These are phyloP conservation scores for Perkinsus chesapeaki DNA, from an alignment of 169 alveolate species.

Conservation along the genomic window DNA sequence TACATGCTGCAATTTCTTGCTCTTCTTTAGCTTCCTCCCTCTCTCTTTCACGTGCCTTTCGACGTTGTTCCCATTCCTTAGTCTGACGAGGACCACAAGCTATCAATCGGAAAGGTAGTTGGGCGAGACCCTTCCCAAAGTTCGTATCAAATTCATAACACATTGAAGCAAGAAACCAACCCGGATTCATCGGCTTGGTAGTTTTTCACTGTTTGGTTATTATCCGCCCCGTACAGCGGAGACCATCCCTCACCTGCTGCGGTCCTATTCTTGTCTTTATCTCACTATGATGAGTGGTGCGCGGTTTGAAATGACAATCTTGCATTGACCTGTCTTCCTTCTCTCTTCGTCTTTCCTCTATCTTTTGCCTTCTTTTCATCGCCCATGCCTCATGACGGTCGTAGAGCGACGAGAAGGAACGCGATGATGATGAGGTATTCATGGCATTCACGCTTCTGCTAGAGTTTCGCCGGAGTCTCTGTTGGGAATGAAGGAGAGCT, in stretches of 20 bases:
- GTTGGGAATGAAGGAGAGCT: background rate
- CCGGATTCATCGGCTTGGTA: background rate
- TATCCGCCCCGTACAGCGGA: too few species aligned
- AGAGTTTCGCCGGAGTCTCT: background rate
- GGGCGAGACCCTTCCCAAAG: background rate
- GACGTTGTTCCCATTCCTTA: background rate
- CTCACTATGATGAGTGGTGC: background rate
- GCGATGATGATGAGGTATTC: background rate
- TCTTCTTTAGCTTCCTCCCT: background rate
- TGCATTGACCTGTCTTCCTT: background rate
- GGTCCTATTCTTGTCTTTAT: background rate
- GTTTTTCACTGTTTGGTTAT: background rate
- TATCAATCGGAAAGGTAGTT: background rate
- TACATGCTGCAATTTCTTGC: background rate
- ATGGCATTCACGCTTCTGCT: background rate
- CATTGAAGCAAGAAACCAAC: background rate
- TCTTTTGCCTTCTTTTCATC: background rate
- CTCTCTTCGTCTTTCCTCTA: background rate
- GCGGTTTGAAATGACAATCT: background rate
- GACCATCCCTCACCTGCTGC: background rate
- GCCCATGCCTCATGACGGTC: background rate
- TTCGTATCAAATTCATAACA: too few species aligned
- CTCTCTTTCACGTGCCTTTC: background rate
- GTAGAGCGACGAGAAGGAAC: background rate
- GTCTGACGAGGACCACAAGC: background rate